Base-by-base conservation (phyloP, 768 basidiomycete species). In the Saitozyma sp. region DNA sequence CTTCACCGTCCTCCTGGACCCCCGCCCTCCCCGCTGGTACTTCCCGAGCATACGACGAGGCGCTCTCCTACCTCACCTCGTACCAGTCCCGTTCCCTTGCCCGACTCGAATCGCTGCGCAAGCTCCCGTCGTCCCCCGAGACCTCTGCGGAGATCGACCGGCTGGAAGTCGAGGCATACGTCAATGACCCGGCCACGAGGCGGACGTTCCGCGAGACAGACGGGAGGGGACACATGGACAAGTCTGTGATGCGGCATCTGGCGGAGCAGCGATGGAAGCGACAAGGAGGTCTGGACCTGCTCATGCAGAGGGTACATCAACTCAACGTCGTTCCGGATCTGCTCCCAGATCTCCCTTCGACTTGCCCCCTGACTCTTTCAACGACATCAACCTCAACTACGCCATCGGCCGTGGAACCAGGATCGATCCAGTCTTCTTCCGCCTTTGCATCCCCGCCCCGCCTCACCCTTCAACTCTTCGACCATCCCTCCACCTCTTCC, bases 221-320 rank as follows among this genome's bases (percentile, higher is more conserved):
- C n/a, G 58, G 49, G 5, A 59, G 64, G 58, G 74, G 72, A 39
- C 68, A 59, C 38, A 71, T 72, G 68, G 65, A 60, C 40, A 58
- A 63, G 39, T 56, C 55, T 29, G 70, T 66, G 37, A 71, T 71
- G 43, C 84, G 92, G n/a, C 86, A 91, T 74, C 81, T 98, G 39
- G 80, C 88, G 5, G 91, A 95, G 78, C 85, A 89, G 69, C 83
- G 84, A 69, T 98, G 92, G 95, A 83, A 90, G 60, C 87, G 87
- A 56, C 86, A 90, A 50, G 94, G 92, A 2, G 84, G 84, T 38
- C 82, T 97, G 42, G 93, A 96, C 75, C 82, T 92, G 43, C 82
- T 97, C 89, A 96, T 96, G 92, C 90, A 96, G 75, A 89, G 94
- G 74, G 74, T 98, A 50, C 84, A 91, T 69, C 90, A 93, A 80